Evolutionary conservation across 352 stramenopile genomes (phyloP).

Genomic region (Phytophthora sp.): DNA sequence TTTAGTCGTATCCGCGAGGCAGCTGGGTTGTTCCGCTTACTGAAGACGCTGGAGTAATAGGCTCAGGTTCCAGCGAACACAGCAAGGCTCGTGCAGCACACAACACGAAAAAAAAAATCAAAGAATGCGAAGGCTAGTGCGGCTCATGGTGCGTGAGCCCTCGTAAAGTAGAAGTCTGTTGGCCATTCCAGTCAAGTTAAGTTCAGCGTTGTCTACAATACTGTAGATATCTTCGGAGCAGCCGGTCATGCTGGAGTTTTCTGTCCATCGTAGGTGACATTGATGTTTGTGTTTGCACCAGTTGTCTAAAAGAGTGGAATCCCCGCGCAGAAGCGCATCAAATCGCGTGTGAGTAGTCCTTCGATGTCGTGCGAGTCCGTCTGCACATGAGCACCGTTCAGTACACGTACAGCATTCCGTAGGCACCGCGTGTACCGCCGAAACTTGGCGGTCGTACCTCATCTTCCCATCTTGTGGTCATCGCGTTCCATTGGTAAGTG

Average conservation of each 20-base stretch:
- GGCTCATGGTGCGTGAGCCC: slow-evolving; percentile 29
- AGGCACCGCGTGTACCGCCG: neutral
- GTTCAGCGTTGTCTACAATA: slow-evolving; percentile 13
- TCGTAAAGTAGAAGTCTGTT: slow-evolving; percentile 40
- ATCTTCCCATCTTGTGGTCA: slow-evolving; percentile 78
- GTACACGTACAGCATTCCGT: neutral
- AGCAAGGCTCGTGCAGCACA: slow-evolving; percentile 27
- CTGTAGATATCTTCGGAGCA: neutral
- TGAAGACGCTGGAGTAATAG: slow-evolving; percentile 95
- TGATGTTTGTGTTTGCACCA: neutral
- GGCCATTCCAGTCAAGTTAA: slow-evolving; percentile 9
- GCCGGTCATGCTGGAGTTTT: slow-evolving; percentile 4
- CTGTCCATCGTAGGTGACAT: neutral
- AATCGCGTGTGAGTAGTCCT: slow-evolving; percentile 78
- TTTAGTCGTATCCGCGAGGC: slow-evolving; percentile 98
- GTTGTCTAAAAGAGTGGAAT: slow-evolving; percentile 68
- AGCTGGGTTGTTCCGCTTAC: slow-evolving; percentile 95
- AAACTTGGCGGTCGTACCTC: slow-evolving; percentile 44
- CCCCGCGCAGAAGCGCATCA: slow-evolving; percentile 80
- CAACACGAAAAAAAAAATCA: slow-evolving; percentile 30
- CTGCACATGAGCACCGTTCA: slow-evolving; percentile 36
- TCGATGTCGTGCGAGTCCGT: slow-evolving; percentile 80
- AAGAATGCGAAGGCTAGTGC: slow-evolving; percentile 27
- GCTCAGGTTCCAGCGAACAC: slow-evolving; percentile 36
- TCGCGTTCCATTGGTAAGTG: slow-evolving; percentile 78